Conservation (phyloP, 129 eudicot species). For the Arctium lappa region DNA sequence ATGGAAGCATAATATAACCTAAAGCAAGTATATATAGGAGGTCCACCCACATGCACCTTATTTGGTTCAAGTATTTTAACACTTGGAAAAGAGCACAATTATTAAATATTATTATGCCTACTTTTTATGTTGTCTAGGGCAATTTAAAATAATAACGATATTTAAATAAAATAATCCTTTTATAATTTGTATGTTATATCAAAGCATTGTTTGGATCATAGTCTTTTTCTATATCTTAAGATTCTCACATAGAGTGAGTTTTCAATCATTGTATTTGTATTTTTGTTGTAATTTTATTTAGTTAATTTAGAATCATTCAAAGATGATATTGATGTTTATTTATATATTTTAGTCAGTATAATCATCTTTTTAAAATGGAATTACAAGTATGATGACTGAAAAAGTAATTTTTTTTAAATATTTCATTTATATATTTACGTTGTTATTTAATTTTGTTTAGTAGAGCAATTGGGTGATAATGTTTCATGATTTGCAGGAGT, state of each 20-base stretch:
- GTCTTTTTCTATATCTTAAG: background rate
- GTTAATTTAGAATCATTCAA: background rate
- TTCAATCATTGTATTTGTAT: background rate
- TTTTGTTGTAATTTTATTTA: background rate
- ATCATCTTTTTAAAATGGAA: no score
- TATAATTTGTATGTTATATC: background rate
- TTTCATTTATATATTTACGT: background rate
- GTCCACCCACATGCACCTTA: slow-evolving; percentile 11
- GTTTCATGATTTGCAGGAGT: slow-evolving; percentile 38
- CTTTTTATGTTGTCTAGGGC: background rate
- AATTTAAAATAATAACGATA: background rate
- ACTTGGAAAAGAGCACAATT: background rate
- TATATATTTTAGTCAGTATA: background rate
- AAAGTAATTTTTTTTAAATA: no score
- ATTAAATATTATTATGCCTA: background rate
- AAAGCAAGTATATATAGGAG: background rate
- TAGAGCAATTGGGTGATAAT: background rate
- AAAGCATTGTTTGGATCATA: background rate
- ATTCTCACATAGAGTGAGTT: background rate
- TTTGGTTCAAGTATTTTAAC: background rate
- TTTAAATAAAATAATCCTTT: background rate
- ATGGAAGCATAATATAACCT: background rate
- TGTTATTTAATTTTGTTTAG: background rate
- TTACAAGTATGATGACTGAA: background rate
- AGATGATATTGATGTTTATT: background rate